These are phyloP conservation scores for Microbotryum violaceum DNA, from an alignment of 1,284 basidiomycete species.

Conservation along the genomic window DNA sequence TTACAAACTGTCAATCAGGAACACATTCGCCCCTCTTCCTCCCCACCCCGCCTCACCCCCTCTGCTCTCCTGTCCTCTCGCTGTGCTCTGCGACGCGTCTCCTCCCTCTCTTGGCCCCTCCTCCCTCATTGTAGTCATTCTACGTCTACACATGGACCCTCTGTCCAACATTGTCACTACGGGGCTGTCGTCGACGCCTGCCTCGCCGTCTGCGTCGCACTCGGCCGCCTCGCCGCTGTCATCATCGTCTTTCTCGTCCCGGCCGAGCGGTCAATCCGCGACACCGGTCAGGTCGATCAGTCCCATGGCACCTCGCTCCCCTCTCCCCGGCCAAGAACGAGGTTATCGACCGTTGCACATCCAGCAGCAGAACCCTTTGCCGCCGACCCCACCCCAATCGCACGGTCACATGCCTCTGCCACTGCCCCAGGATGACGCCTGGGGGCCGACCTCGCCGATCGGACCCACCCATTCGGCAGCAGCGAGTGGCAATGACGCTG, in stretches of 20 bases:
- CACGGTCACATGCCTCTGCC: neutral
- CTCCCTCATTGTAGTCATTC: neutral
- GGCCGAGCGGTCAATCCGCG: too few relatives aligned
- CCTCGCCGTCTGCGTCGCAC: neutral
- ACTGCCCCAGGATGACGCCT: neutral
- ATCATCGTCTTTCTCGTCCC: conserved; percentile 2
- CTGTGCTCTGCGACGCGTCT: too few relatives aligned
- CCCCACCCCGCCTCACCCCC: too few relatives aligned
- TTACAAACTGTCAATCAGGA: neutral
- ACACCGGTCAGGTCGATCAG: too few relatives aligned
- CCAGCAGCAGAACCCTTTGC: conserved; percentile 4
- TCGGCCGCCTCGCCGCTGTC: neutral
- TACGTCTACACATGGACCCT: neutral
- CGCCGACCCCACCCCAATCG: neutral
- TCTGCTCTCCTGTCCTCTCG: too few relatives aligned
- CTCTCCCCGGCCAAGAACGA: conserved; percentile 4
- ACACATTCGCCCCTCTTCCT: neutral
- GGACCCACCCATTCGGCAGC: neutral
- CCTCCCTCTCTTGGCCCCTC: neutral
- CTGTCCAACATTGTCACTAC: neutral
- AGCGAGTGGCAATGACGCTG: neutral
- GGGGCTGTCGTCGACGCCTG: neutral
- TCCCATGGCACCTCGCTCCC: conserved; percentile 7
- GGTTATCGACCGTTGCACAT: neutral
- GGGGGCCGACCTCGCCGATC: neutral